Evolutionary conservation across 805 yeast genomes (phyloP).

Genomic region (Myxozyma nipponensis): DNA sequence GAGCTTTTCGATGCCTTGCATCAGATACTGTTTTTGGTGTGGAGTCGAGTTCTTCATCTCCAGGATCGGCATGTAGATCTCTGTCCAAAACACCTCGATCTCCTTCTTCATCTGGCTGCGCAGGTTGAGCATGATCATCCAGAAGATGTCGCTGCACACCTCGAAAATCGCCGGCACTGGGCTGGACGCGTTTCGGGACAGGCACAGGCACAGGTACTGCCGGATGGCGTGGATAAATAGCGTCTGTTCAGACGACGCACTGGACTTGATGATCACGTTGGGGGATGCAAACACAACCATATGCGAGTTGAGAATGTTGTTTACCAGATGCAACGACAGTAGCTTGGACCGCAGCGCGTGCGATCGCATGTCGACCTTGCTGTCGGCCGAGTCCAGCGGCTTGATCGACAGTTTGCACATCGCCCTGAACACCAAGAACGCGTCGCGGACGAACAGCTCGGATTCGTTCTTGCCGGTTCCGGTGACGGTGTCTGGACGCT

Average conservation of each 20-base stretch:
- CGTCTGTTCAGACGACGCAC: constrained; percentile 43
- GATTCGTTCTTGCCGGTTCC: constrained; percentile 51
- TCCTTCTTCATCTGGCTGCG: constrained; percentile 88
- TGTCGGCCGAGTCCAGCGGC: constrained; percentile 54
- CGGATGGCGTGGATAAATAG: constrained; percentile 73
- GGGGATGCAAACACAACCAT: constrained; percentile 68
- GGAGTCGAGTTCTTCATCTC: constrained; percentile 88
- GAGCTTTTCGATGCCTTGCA: constrained; percentile 73
- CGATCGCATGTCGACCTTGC: constrained; percentile 63
- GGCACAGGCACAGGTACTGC: constrained; percentile 74
- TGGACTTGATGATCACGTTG: constrained; percentile 35
- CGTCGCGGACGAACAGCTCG: constrained; percentile 78
- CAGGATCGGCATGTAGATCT: constrained; percentile 88
- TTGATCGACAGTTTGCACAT: constrained; percentile 91
- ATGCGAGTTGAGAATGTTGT: constrained; percentile 79
- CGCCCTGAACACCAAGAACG: constrained; percentile 86
- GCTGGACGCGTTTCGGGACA: constrained; percentile 90
- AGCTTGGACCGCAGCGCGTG: constrained; percentile 90
- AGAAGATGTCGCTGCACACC: constrained; percentile 85
- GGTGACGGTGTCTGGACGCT: constrained; percentile 36
- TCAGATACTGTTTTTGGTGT: constrained; percentile 85
- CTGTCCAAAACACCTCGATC: constrained; percentile 88
- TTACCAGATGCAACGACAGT: constrained; percentile 80
- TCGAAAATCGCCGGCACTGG: constrained; percentile 89
- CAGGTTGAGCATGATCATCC: constrained; percentile 78